Conservation (phyloP, 73 alveolate genomes). For the Halteria grandinella region DNA sequence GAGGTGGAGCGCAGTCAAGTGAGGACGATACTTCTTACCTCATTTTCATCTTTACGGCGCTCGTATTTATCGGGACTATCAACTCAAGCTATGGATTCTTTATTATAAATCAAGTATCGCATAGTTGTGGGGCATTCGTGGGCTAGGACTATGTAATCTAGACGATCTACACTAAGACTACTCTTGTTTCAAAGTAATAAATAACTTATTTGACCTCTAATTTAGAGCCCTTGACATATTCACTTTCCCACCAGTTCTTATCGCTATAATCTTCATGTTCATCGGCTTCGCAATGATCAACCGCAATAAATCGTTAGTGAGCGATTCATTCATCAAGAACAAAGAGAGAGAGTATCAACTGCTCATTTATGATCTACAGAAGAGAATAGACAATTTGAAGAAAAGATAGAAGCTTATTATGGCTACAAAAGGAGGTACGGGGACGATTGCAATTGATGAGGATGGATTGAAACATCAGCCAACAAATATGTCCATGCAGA, state of each 20-base stretch:
- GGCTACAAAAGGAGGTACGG: background rate
- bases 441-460: no score
- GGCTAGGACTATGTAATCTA: background rate
- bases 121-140: constrained; percentile 16
- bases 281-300: background rate
- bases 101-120: background rate
- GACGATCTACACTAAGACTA: background rate
- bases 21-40: constrained; percentile 1
- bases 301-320: background rate
- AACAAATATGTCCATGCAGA: no score
- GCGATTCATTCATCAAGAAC: background rate
- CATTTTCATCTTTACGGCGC: background rate
- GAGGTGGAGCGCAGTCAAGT: constrained; percentile 11
- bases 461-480: no score
- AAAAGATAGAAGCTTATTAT: background rate
- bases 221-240: background rate
- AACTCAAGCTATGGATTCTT: constrained; percentile 2
- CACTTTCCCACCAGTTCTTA: constrained; percentile 9
- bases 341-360: constrained; percentile 27
- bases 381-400: constrained; percentile 9
- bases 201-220: background rate
- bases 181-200: background rate
- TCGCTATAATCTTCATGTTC: background rate
- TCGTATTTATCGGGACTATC: constrained; percentile 9
- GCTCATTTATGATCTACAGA: constrained; percentile 2